Conservation (phyloP, 768 basidiomycete genomes). For the Mrakia hoshinonis region DNA sequence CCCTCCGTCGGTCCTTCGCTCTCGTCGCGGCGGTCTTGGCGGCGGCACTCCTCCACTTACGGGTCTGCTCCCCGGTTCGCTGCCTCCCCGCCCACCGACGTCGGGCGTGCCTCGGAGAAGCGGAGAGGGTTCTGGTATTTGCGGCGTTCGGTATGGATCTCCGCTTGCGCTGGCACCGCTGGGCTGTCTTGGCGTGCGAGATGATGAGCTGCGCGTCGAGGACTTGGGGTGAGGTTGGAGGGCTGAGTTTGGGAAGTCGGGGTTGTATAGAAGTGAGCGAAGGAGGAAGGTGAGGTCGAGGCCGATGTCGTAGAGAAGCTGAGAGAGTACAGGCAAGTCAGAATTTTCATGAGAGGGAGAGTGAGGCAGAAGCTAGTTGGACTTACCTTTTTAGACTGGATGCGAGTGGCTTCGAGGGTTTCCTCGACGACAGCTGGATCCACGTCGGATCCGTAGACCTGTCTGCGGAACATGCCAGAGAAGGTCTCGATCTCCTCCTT, state of each 20-base stretch:
- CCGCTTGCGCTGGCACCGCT: not conserved
- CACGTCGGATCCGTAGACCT: constrained; percentile 78
- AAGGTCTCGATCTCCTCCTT: constrained; percentile 74
- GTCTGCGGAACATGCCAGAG: constrained; percentile 74
- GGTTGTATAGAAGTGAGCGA: constrained; percentile 41
- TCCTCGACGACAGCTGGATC: constrained; percentile 65
- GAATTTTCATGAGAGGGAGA: not conserved
- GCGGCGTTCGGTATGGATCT: not conserved
- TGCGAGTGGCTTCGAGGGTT: constrained; percentile 63
- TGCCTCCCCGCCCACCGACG: too few species aligned
- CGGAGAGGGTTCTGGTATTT: not conserved
- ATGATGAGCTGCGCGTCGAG: not conserved
- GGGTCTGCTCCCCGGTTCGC: not conserved
- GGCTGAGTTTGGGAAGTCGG: not conserved
- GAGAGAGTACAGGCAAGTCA: not conserved
- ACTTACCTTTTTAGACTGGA: constrained; percentile 73
- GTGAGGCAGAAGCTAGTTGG: not conserved
- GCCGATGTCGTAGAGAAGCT: constrained; percentile 86
- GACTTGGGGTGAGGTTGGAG: not conserved
- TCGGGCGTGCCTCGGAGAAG: not conserved
- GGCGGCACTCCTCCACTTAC: constrained; percentile 7
- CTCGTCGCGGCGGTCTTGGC: constrained; percentile 21
- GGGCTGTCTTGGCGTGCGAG: not conserved
- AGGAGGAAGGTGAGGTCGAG: constrained; percentile 90
- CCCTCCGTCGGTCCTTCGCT: not conserved